Evolutionary conservation across 2,329 filamentous ascomycete species (phyloP), one percentile per base, ranked within the genome.

Genomic region (Coniella lustricola): DNA sequence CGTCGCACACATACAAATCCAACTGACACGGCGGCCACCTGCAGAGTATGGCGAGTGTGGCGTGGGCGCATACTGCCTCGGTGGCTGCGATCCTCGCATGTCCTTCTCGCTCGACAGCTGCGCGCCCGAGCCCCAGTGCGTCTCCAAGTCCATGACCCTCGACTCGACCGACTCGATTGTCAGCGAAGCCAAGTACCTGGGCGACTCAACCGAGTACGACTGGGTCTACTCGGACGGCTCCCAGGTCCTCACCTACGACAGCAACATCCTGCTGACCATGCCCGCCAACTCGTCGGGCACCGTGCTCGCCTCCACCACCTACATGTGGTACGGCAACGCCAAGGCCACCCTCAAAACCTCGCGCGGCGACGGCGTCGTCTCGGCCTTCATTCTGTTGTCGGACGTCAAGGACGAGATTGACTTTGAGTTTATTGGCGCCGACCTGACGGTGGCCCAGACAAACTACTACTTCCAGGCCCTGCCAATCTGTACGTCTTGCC

Each of bases 371-470:
- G 93, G 93, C 75, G 93, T 98, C 18, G 86, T 98, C n/a, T 94
- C 90, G 2, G 91, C 90, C 25, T 98, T 98, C 64, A 98, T 98
- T 65, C 74, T 97, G 62, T 81, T 96, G 67, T 90, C 87, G 32
- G 91, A 97, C 61, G 86, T 94, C 62, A 95, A 96, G 76, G 93
- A 98, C 62, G 93, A 98, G 69, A 95, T 98, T 60, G 93, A 98
- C 71, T 97, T 89, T 64, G 93, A 98, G 67, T 97, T 86, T 65
- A 79, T 98, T 47, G 93, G 93, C 56, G 78, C 78, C 38, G 87
- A 96, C 61, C 73, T 95, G 54, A 62, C 73, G 40, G 79, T 76
- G 54, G 87, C 85, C 16, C 90, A 98, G 73, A 93, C 90, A 64
- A 98, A 98, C 73, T 98, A 83, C 74, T 98, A 96, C 71, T 96